These are phyloP conservation scores for Mrakia blollopis DNA, from an alignment of 768 basidiomycete species.

Conservation along the genomic window DNA sequence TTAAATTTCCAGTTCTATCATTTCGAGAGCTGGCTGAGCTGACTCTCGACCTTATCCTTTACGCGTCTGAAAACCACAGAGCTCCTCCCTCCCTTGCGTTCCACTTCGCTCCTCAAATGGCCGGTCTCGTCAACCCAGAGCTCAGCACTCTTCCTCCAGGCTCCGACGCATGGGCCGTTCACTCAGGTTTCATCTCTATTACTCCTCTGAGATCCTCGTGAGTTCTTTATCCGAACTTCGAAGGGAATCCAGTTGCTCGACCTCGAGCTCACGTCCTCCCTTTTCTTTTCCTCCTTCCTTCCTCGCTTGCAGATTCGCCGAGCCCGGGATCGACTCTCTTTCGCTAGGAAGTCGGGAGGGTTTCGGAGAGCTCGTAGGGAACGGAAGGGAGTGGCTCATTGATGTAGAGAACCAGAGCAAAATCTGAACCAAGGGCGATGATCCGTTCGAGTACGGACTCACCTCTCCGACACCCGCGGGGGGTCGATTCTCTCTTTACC, in stretches of 20 bases:
- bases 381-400: constrained; percentile 28
- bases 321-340: constrained; percentile 17
- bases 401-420: constrained; percentile 11
- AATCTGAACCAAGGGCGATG: neutral
- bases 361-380: constrained; percentile 5
- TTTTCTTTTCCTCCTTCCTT: neutral
- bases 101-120: constrained; percentile 29
- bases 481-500: neutral
- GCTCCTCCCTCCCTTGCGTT: neutral
- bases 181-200: constrained; percentile 24
- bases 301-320: constrained; percentile 11
- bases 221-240: neutral
- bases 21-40: too few relatives aligned
- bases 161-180: constrained; percentile 27
- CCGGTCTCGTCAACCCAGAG: constrained; percentile 23
- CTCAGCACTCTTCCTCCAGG: constrained; percentile 8
- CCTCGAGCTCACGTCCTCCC: neutral
- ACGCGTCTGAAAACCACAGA: neutral
- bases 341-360: constrained; percentile 7
- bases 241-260: neutral
- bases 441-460: neutral
- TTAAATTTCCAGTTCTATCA: neutral
- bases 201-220: constrained; percentile 25
- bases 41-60: neutral
- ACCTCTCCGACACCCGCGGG: neutral